These are phyloP conservation scores for Suillus spraguei DNA, from an alignment of 768 basidiomycete genomes.

Conservation along the genomic window DNA sequence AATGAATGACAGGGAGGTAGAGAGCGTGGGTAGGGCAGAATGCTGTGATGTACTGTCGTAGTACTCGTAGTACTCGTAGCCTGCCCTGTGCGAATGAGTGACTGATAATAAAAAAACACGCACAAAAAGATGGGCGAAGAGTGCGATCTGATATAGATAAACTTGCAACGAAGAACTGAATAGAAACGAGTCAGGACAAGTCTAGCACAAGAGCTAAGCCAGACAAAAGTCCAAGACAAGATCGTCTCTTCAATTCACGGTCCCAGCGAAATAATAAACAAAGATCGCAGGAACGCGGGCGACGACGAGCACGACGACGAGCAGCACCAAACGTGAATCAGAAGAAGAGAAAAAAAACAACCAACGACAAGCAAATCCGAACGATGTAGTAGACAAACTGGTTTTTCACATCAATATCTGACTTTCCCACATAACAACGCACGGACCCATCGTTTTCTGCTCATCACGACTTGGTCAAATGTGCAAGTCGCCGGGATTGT, in stretches of 20 bases:
- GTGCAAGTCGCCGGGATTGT: neutral
- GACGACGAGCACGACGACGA: conserved; percentile 6
- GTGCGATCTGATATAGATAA: conserved; percentile 11
- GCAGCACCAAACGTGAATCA: conserved; percentile 8
- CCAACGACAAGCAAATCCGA: conserved; percentile 7
- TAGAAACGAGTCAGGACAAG: conserved; percentile 4
- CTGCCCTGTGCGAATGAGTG: conserved; percentile 9
- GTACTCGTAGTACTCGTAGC: conserved; percentile 10
- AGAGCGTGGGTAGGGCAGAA: conserved; percentile 41
- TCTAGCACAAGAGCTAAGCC: conserved; percentile 5
- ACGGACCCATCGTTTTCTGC: conserved; percentile 2
- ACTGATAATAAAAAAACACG: conserved; percentile 9
- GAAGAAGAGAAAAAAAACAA: conserved; percentile 9
- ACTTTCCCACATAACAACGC: conserved; percentile 10
- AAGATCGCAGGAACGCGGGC: conserved; percentile 7
- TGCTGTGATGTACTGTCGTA: conserved; percentile 5
- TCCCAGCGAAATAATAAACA: conserved; percentile 10
- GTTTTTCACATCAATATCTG: conserved; percentile 8
- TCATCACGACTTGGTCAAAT: neutral
- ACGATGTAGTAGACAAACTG: neutral
- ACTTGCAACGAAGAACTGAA: conserved; percentile 11
- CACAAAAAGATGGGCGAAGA: conserved; percentile 10
- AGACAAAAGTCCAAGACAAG: conserved; percentile 6
- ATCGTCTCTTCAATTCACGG: conserved; percentile 10
- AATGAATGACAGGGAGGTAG: conserved; percentile 40